These are phyloP conservation scores for Talaromyces proteolyticus DNA, from an alignment of 495 filamentous ascomycete genomes.

Conservation along the genomic window DNA sequence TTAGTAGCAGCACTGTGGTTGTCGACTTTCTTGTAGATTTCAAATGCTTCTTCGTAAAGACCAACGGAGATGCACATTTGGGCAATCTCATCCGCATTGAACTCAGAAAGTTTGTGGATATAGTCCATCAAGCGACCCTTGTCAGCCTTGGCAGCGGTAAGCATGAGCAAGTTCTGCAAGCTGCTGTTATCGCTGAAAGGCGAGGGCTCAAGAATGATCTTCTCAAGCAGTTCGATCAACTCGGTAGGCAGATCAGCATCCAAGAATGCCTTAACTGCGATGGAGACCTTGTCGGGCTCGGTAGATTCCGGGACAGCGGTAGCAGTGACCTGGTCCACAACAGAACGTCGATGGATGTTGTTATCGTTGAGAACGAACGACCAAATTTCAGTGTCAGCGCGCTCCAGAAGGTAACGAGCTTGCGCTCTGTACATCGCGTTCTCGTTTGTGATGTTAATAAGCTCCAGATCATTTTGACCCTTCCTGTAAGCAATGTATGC, in stretches of 20 bases:
- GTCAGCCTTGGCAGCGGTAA: slow-evolving; percentile 95
- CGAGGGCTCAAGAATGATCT: slow-evolving; percentile 97
- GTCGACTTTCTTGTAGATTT: slow-evolving; percentile 96
- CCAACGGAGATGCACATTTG: slow-evolving; percentile 90
- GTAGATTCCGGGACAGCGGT: slow-evolving; percentile 93
- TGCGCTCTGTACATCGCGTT: slow-evolving; percentile 99
- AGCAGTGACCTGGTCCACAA: slow-evolving; percentile 94
- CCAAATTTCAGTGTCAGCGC: slow-evolving; percentile 89
- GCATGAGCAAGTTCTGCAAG: slow-evolving; percentile 93
- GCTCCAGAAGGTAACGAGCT: slow-evolving; percentile 88
- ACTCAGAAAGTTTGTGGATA: slow-evolving; percentile 83
- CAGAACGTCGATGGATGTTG: slow-evolving; percentile 86
- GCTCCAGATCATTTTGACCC: slow-evolving; percentile 94
- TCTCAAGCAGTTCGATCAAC: slow-evolving; percentile 95
- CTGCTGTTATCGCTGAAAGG: slow-evolving; percentile 95
- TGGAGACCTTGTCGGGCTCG: slow-evolving; percentile 91
- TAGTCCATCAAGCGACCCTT: slow-evolving; percentile 95
- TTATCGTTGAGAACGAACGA: slow-evolving; percentile 89
- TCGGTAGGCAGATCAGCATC: slow-evolving; percentile 85
- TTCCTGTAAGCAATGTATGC: slow-evolving; percentile 95
- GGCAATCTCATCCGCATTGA: slow-evolving; percentile 88
- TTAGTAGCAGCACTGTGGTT: slow-evolving; percentile 81
- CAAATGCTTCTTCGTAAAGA: slow-evolving; percentile 94
- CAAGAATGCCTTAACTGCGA: slow-evolving; percentile 91
- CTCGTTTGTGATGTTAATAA: slow-evolving; percentile 97